Evolutionary conservation across 257 asterid species (phyloP).

Genomic region (Gardenia jasminoides): DNA sequence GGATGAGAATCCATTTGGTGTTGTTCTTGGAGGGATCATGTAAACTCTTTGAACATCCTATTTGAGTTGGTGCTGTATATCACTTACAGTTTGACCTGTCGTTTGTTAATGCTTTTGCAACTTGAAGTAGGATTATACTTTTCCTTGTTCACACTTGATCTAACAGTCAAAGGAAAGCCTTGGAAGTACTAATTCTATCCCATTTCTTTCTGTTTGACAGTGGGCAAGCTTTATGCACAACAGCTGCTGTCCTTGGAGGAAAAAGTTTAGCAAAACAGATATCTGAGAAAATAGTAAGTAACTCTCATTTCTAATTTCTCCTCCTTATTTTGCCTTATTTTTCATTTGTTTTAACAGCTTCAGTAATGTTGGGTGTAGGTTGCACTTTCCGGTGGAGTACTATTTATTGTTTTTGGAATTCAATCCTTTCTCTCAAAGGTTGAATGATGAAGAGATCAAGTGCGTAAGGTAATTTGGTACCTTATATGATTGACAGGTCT

Average conservation of each 20-base stretch:
- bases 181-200: background rate
- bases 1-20: conserved; percentile 98
- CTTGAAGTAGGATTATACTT: background rate
- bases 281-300: conserved; percentile 82
- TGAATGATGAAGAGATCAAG: conserved; percentile 36
- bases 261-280: conserved; percentile 86
- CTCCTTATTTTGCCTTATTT: background rate
- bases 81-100: background rate
- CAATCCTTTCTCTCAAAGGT: conserved; percentile 83
- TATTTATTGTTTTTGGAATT: conserved; percentile 86
- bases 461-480: conserved; percentile 26
- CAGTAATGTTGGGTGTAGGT: conserved; percentile 44
- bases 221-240: conserved; percentile 92
- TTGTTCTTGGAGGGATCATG: conserved; percentile 98
- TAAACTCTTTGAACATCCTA: conserved; percentile 36
- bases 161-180: background rate
- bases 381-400: conserved; percentile 86
- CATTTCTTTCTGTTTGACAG: conserved; percentile 41
- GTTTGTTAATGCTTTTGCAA: background rate
- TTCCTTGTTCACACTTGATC: background rate
- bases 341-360: conserved; percentile 13
- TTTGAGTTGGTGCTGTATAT: background rate
- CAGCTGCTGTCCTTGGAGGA: conserved; percentile 96
- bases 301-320: background rate
- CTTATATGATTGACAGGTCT: conserved; percentile 2